A percentile compares a stretch with the other conserved stretches of the same genome.
Conservation (phyloP, 192 early-diverging fungal genomes). For the Backusella macrospora region DNA sequence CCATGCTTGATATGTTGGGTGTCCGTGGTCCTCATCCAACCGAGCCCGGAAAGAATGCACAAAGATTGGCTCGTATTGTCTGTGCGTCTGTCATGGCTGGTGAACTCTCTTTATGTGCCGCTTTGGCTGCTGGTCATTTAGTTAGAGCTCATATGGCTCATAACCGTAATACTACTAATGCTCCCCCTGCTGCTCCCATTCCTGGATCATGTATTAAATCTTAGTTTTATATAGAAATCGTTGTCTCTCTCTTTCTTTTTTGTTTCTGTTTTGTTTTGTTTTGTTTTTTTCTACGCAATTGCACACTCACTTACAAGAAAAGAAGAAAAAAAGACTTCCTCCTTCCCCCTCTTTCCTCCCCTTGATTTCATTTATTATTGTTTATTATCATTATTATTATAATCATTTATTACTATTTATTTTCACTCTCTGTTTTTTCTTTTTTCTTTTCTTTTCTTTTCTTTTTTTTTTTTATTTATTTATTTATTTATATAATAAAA, state of each 20-base stretch:
- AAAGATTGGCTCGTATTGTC: conserved; percentile 83
- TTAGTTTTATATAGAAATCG: conserved; percentile 22
- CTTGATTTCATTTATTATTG: no score
- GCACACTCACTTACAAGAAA: background rate
- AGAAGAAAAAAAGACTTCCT: background rate
- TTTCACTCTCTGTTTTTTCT: background rate
- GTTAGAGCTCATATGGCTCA: conserved; percentile 89
- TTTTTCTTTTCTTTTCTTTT: background rate
- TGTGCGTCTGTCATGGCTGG: conserved; percentile 93
- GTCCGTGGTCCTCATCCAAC: conserved; percentile 80
- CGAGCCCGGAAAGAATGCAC: conserved; percentile 83
- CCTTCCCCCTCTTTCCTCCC: no score
- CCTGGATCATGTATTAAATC: conserved; percentile 52
- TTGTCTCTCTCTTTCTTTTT: conserved; percentile 2
- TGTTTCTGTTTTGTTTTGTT: no score
- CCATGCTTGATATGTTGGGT: conserved; percentile 88
- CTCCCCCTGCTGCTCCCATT: conserved; percentile 13
- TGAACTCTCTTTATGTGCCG: conserved; percentile 83
- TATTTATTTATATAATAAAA: background rate
- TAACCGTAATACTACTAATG: conserved; percentile 63
- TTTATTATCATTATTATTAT: no score
- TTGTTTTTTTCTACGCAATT: background rate
- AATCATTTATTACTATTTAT: conserved; percentile 7
- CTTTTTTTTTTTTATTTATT: conserved; percentile 9
- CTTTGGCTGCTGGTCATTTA: conserved; percentile 88